A percentile compares a stretch with the other conserved stretches of the same genome.
Evolutionary conservation across 495 filamentous ascomycete species (phyloP).

Genomic region (Glarea lozoyensis): DNA sequence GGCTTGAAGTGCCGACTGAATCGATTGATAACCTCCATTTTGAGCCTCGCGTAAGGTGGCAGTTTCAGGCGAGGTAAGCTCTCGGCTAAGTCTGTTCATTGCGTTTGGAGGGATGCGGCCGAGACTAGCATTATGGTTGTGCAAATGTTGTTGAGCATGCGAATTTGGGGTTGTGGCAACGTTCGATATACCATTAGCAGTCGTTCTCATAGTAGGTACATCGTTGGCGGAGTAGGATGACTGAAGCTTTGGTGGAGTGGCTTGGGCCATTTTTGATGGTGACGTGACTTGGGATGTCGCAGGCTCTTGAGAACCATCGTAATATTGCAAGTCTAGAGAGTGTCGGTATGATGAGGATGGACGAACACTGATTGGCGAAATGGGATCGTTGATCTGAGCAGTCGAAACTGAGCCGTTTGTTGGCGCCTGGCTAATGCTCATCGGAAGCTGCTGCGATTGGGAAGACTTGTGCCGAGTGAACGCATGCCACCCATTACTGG

Average conservation of each 20-base stretch:
- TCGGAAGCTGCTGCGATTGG: conserved; percentile 65
- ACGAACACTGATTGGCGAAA: conserved; percentile 33
- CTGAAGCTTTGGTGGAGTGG: conserved; percentile 60
- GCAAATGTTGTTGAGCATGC: conserved; percentile 65
- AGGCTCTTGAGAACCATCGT: conserved; percentile 24
- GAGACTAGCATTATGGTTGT: conserved; percentile 73
- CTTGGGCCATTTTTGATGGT: conserved; percentile 32
- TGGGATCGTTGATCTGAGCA: conserved; percentile 10
- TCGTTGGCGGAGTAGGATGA: conserved; percentile 88
- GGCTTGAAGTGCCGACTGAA: conserved; percentile 66
- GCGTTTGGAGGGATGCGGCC: conserved; percentile 64
- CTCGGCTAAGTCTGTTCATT: conserved; percentile 56
- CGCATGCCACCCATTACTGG: conserved; percentile 55
- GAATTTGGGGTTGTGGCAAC: conserved; percentile 51
- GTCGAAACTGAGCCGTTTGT: conserved; percentile 15
- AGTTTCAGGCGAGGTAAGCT: conserved; percentile 43
- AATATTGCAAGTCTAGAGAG: conserved; percentile 44
- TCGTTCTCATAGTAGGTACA: conserved; percentile 69
- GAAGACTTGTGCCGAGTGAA: conserved; percentile 58
- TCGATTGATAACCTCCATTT: conserved; percentile 36
- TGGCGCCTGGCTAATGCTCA: conserved; percentile 35
- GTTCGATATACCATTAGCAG: conserved; percentile 22
- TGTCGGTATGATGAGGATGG: conserved; percentile 45
- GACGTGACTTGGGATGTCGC: conserved; percentile 26
- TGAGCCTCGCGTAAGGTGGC: conserved; percentile 38